These are phyloP conservation scores for Pseudognaphalium luteoalbum DNA, from an alignment of 129 eudicot genomes.

Conservation along the genomic window DNA sequence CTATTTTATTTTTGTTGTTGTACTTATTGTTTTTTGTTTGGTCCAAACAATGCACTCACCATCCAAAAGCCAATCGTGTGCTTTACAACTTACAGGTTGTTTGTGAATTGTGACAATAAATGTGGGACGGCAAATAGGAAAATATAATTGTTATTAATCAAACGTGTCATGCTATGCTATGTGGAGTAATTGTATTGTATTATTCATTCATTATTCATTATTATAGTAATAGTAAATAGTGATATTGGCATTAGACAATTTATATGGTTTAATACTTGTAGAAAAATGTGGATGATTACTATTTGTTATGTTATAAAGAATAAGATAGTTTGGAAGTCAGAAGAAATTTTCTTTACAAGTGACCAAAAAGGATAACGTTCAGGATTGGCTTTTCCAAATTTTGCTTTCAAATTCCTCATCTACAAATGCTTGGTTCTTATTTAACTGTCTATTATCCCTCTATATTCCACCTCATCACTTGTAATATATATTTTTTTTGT, in stretches of 20 bases:
- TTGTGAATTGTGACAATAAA: conserved; percentile 22
- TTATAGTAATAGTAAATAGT: not conserved
- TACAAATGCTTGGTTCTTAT: conserved; percentile 39
- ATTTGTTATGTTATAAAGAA: too few relatives aligned
- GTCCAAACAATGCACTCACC: conserved; percentile 33
- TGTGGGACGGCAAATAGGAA: conserved; percentile 25
- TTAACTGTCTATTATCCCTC: conserved; percentile 26
- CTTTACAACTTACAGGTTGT: conserved; percentile 14
- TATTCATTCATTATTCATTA: too few relatives aligned
- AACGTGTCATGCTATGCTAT: not conserved
- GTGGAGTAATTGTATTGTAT: not conserved
- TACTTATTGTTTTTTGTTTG: conserved; percentile 15
- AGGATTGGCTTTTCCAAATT: conserved; percentile 28
- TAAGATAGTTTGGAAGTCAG: not conserved
- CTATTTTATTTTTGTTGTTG: too few relatives aligned
- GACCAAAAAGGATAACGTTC: conserved; percentile 24
- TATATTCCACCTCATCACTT: not conserved
- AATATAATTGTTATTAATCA: not conserved
- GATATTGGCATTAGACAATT: too few relatives aligned
- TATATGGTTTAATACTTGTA: not conserved
- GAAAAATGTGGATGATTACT: not conserved
- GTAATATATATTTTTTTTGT: too few relatives aligned
- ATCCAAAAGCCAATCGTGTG: conserved; percentile 16
- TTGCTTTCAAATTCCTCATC: conserved; percentile 41
- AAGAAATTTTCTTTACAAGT: conserved; percentile 18